These are phyloP conservation scores for Heritiera littoralis DNA, from an alignment of 345 rosid genomes.

Conservation along the genomic window DNA sequence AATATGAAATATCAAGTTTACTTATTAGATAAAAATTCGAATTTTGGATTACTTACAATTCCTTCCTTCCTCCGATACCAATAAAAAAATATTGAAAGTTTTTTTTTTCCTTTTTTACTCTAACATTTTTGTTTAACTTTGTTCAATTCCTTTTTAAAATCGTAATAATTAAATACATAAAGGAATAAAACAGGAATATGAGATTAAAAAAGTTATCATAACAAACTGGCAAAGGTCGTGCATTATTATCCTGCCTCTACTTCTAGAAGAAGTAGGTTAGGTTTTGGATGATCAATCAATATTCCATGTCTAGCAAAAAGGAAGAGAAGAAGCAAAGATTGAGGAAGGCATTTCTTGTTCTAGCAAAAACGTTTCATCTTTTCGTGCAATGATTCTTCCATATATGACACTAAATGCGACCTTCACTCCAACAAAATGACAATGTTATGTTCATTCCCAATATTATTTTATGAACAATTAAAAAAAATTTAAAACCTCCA, in stretches of 20 bases:
- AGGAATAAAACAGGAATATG: not conserved
- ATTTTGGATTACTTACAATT: no score
- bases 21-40: no score
- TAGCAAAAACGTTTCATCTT: not conserved
- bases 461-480: no score
- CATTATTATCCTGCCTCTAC: not conserved
- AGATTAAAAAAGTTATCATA: not conserved
- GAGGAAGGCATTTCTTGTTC: not conserved
- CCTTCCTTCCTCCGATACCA: no score
- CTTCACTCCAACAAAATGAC: not conserved
- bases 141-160: not conserved
- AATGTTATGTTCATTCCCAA: no score
- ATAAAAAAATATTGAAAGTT: no score
- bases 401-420: not conserved
- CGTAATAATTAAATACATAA: not conserved
- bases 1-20: not conserved
- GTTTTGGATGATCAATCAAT: slow-evolving; percentile 12
- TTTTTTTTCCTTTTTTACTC: not conserved
- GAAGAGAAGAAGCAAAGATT: not conserved
- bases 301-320: slow-evolving; percentile 2
- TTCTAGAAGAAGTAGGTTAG: slow-evolving; percentile 19
- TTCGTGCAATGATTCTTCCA: not conserved
- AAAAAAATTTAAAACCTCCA: no score
- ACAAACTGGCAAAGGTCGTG: not conserved
- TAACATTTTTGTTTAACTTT: not conserved